phyloP scores from a whole-genome alignment of 2,329 filamentous ascomycete species.

The Aureobasidium sp. region DNA sequence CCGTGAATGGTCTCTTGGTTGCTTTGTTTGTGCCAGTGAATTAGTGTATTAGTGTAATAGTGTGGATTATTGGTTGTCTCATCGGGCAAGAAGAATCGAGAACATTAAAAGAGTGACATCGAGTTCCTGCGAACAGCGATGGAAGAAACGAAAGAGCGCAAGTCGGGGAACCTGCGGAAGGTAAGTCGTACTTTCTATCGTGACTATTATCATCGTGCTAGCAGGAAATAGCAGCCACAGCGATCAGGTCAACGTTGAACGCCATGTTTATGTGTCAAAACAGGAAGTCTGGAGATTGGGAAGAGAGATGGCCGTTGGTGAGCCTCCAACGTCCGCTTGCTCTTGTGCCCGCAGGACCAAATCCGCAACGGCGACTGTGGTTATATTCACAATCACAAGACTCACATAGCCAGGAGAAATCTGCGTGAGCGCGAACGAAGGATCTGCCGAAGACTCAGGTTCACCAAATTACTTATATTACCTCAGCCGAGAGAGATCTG shows the following conservation, averaged over 20 bases:
- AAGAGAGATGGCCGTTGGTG: background rate
- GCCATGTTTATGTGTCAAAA: slow-evolving; percentile 2
- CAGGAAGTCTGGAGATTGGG: slow-evolving; percentile 8
- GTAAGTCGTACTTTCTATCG: background rate
- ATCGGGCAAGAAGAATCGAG: background rate
- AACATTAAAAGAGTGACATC: slow-evolving; percentile 10
- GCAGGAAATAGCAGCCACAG: background rate
- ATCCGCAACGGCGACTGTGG: background rate
- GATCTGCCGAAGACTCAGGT: background rate
- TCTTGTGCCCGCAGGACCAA: background rate
- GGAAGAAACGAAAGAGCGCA: background rate
- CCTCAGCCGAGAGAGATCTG: background rate
- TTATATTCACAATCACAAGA: background rate
- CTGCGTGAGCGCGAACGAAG: too few species aligned
- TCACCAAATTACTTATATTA: too few species aligned
- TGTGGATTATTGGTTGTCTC: background rate
- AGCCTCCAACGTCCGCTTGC: background rate
- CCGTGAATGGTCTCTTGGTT: background rate
- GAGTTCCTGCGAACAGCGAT: background rate
- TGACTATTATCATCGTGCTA: background rate
- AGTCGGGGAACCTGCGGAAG: background rate
- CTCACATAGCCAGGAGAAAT: background rate
- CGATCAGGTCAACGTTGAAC: slow-evolving; percentile 6
- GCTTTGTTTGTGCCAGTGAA: background rate
- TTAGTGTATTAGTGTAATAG: background rate